These are phyloP conservation scores for Aureobasidium sp. DNA, from an alignment of 2,329 filamentous ascomycete species.

Conservation along the genomic window DNA sequence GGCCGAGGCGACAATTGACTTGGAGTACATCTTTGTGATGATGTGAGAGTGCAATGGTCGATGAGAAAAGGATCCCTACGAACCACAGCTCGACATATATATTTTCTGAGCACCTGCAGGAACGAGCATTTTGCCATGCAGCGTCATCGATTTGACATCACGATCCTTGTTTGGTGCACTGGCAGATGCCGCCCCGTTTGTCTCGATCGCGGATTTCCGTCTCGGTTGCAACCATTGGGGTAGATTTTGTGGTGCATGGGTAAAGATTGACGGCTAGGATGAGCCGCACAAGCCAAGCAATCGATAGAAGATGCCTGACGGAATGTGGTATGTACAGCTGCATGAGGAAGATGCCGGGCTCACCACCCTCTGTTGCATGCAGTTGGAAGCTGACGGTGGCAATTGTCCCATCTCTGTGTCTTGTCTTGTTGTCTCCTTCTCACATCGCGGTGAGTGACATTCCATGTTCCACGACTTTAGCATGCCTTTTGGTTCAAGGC, in stretches of 20 bases:
- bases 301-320: not conserved
- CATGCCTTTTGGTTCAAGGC: not conserved
- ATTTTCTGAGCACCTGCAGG: not conserved
- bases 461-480: not conserved
- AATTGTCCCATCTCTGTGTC: not conserved
- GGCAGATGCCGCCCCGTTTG: conserved; percentile 8
- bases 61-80: not conserved
- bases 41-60: not conserved
- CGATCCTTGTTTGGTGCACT: conserved; percentile 4
- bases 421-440: no score
- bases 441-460: not conserved
- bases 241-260: not conserved
- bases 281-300: not conserved
- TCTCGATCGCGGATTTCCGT: not conserved
- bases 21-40: conserved; percentile 21
- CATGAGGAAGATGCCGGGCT: not conserved
- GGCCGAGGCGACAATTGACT: conserved; percentile 19
- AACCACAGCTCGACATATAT: conserved; percentile 5
- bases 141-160: conserved; percentile 17
- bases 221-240: conserved; percentile 15
- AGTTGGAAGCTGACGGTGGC: not conserved
- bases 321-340: not conserved
- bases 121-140: conserved; percentile 9
- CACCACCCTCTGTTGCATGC: not conserved
- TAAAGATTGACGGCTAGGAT: conserved; percentile 1